Base-by-base conservation (phyloP, 1,284 basidiomycete genomes). In the Ceraceosorus guamensis region DNA sequence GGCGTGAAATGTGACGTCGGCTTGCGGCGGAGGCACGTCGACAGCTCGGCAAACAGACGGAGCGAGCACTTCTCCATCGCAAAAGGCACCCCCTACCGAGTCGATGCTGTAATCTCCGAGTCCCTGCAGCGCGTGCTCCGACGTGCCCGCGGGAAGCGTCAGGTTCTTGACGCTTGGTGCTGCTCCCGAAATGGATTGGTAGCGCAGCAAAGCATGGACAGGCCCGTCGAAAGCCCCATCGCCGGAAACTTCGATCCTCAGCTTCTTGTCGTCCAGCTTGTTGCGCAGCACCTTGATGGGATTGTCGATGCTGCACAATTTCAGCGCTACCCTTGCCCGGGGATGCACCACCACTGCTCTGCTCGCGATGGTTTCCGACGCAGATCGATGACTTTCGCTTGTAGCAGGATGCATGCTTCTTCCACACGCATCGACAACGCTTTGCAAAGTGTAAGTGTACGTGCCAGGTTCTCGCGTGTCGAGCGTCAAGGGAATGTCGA, bases 91-190 rank as follows among this genome's bases (percentile, higher is more conserved):
- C 59, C 81, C 80, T 13, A 93, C 82, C 13, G 83, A 81, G 0
- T 84, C 71, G 33, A 98, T 83, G 3, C 82, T 83, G 75, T 93
- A 98, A 44, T 85, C 84, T n/a, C 93, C 93, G 1, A 90, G 85
- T 10, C 77, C 77, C 6, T 59, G 57, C 48, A 63, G 54, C n/a
- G 49, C 48, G 45, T 67, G 41, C 14, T 52, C 49, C 34, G 50
- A 35, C 13, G 24, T n/a, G 31, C 52, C 43, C 16, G 51, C 51
- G 7, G 13, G 52, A 33, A 73, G 41, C 4, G 49, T 48, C 37
- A 70, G 44, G 18, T 59, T 61, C 53, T 53, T 54, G 5, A 30
- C 46, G n/a, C n/a, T n/a, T n/a, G n/a, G n/a, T n/a, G n/a, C n/a
- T n/a, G n/a, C n/a, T 8, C 37, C 37, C 37, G 37, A 41, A n/a